Evolutionary conservation across 2,329 filamentous ascomycete genomes (phyloP).

Genomic region (Onygenales sp.): DNA sequence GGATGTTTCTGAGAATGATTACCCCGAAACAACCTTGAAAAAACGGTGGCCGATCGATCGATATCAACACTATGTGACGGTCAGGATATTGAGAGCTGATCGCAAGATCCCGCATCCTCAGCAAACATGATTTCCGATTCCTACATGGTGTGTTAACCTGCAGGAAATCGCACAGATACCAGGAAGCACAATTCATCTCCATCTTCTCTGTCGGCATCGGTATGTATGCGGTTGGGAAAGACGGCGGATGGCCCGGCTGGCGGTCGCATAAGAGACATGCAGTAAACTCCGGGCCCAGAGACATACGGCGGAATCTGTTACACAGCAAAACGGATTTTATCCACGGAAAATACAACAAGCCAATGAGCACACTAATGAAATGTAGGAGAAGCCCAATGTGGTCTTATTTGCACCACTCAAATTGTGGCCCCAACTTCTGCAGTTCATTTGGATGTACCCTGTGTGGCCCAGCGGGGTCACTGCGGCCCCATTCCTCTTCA

Average conservation of each 20-base stretch:
- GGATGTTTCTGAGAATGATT: too few species aligned
- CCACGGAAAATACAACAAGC: not conserved
- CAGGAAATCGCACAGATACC: not conserved
- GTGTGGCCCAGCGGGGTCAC: not conserved
- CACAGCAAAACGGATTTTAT: too few species aligned
- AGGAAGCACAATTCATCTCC: not conserved
- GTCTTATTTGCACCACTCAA: not conserved
- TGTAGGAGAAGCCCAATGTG: not conserved
- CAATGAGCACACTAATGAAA: not conserved
- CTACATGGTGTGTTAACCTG: too few species aligned
- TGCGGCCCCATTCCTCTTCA: not conserved
- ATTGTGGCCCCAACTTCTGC: not conserved
- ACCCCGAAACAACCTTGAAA: too few species aligned
- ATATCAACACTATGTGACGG: too few species aligned
- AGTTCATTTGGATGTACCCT: not conserved
- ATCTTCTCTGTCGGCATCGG: not conserved
- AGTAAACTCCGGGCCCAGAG: not conserved
- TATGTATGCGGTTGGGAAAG: not conserved
- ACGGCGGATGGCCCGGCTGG: not conserved
- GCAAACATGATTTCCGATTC: too few species aligned
- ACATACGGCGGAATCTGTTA: too few species aligned
- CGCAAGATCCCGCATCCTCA: too few species aligned
- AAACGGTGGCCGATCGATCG: too few species aligned
- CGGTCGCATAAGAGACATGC: not conserved
- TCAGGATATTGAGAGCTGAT: too few species aligned